Conservation (phyloP, 2,329 filamentous ascomycete species). For the Emergomyces africanus region DNA sequence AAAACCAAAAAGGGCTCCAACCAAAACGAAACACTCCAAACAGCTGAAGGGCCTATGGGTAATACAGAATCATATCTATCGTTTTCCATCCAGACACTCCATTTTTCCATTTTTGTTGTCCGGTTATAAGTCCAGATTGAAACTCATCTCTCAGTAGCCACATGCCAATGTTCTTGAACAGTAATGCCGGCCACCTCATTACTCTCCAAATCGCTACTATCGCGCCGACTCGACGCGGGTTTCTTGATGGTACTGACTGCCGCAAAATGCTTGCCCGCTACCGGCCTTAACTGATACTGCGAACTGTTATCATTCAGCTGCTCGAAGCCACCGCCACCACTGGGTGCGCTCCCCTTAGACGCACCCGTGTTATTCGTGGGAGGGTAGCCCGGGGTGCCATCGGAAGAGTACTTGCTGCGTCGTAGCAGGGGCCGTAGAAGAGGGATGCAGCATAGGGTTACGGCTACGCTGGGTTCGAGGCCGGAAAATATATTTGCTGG, state of each 20-base stretch:
- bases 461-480: conserved; percentile 28
- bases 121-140: not conserved
- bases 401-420: conserved; percentile 11
- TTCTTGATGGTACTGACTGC: not conserved
- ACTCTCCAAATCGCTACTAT: not conserved
- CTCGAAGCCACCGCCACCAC: conserved; percentile 13
- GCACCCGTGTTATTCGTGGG: not conserved
- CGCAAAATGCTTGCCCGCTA: conserved; percentile 10
- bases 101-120: not conserved
- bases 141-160: not conserved
- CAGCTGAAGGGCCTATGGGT: not conserved
- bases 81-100: not conserved
- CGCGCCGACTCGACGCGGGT: not conserved
- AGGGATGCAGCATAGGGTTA: conserved; percentile 30
- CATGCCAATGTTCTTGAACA: conserved; percentile 1
- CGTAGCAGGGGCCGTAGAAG: conserved; percentile 29
- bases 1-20: not conserved
- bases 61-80: not conserved
- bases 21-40: not conserved
- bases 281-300: conserved; percentile 17
- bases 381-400: conserved; percentile 10
- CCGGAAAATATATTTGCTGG: conserved; percentile 25
- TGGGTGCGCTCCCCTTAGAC: not conserved
- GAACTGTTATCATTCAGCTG: conserved; percentile 18
- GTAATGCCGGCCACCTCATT: not conserved